These are phyloP conservation scores for Lichtheimia ornata DNA, from an alignment of 371 early-diverging fungal species.

Conservation along the genomic window DNA sequence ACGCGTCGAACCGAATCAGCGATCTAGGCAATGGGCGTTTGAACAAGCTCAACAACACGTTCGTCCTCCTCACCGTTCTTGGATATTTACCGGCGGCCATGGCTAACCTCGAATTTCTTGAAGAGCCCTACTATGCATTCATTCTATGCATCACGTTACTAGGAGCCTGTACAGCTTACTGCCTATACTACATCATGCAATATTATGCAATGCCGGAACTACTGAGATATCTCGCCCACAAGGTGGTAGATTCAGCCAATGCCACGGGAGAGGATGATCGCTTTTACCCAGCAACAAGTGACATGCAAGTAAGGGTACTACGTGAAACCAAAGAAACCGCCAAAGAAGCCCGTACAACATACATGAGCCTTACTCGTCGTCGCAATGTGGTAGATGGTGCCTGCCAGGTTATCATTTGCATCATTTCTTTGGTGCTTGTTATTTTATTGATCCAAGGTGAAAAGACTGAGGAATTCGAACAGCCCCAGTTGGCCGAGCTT, in stretches of 20 bases:
- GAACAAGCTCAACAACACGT: conserved; percentile 8
- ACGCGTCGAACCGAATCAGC: background rate
- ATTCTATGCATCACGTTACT: conserved; percentile 2
- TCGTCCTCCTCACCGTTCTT: conserved; percentile 2
- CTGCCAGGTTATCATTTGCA: conserved; percentile 5
- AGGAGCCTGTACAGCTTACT: background rate
- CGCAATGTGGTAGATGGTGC: conserved; percentile 6
- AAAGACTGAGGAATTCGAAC: conserved; percentile 6
- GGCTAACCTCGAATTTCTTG: conserved; percentile 4
- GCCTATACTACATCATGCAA: conserved; percentile 8
- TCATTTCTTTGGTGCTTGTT: conserved; percentile 5
- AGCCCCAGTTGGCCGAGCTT: conserved; percentile 4
- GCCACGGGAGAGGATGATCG: background rate
- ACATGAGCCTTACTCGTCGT: conserved; percentile 1
- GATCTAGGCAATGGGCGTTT: conserved; percentile 7
- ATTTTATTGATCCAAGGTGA: conserved; percentile 1
- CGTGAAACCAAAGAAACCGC: conserved; percentile 6
- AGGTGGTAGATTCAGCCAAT: background rate
- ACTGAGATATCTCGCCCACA: background rate
- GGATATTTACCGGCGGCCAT: conserved; percentile 10
- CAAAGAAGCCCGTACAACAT: conserved; percentile 4
- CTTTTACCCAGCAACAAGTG: background rate
- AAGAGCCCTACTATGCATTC: conserved; percentile 6
- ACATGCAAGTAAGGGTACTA: background rate
- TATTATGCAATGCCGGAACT: conserved; percentile 7